These are phyloP conservation scores for Diaporthe longicolla DNA, from an alignment of 2,329 filamentous ascomycete genomes.

Conservation along the genomic window DNA sequence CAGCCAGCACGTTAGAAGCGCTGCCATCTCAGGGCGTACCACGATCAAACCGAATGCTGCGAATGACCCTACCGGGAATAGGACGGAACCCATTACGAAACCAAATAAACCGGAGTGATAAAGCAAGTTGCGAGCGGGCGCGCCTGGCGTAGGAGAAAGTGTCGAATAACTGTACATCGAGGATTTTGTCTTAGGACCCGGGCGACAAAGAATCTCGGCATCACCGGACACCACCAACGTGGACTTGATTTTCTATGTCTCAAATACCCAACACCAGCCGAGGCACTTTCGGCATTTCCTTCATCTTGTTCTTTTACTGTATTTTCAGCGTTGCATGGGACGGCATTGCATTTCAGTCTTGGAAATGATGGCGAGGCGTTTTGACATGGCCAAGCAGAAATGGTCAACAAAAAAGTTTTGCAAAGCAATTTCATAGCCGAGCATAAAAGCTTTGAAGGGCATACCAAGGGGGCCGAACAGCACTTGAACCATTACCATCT, in stretches of 20 bases:
- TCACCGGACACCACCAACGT: conserved; percentile 33
- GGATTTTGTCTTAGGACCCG: background rate
- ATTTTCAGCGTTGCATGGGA: conserved; percentile 36
- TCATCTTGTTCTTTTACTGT: conserved; percentile 37
- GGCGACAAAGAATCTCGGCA: conserved; percentile 5
- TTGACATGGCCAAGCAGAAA: conserved; percentile 20
- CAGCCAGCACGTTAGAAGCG: conserved; percentile 71
- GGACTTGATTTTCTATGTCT: conserved; percentile 35
- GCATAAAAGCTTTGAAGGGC: conserved; percentile 26
- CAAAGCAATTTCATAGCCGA: conserved; percentile 6
- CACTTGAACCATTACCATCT: background rate
- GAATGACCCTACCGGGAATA: conserved; percentile 64
- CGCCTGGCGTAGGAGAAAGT: background rate
- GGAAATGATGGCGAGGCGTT: conserved; percentile 32
- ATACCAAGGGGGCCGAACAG: conserved; percentile 5
- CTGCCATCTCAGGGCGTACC: conserved; percentile 71
- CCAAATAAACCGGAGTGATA: conserved; percentile 31
- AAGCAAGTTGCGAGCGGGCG: background rate
- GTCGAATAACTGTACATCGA: conserved; percentile 24
- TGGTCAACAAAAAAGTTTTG: conserved; percentile 26
- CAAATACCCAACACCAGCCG: conserved; percentile 30
- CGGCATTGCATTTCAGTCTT: conserved; percentile 36
- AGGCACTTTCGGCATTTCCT: conserved; percentile 16
- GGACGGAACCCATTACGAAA: conserved; percentile 49
- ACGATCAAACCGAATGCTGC: conserved; percentile 74